These are phyloP conservation scores for Knoxia roxburghii DNA, from an alignment of 257 asterid genomes.

Conservation along the genomic window DNA sequence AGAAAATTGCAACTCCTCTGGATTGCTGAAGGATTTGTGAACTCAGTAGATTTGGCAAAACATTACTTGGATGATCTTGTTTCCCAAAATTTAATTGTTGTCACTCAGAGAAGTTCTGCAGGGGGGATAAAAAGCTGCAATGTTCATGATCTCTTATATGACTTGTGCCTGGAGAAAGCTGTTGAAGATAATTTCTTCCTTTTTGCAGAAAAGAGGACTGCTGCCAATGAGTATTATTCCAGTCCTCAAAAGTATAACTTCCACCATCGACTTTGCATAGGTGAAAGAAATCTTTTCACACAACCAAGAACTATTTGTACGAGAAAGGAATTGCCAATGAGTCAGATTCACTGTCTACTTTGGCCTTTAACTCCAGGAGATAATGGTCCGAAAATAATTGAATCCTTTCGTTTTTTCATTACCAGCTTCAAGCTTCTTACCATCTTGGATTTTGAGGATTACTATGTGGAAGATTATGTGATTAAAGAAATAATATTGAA, in stretches of 20 bases:
- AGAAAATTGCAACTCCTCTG: not conserved
- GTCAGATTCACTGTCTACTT: not conserved
- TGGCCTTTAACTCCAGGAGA: no score
- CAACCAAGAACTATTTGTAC: not conserved
- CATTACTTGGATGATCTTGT: not conserved
- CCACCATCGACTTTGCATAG: not conserved
- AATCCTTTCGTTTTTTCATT: not conserved
- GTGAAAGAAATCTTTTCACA: not conserved
- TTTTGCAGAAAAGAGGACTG: not conserved
- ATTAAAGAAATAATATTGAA: not conserved
- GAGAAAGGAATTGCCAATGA: not conserved
- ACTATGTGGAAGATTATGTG: not conserved
- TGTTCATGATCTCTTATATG: conserved; percentile 1
- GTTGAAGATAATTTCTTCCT: not conserved
- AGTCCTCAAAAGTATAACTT: not conserved
- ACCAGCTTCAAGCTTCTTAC: not conserved
- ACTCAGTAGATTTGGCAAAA: not conserved
- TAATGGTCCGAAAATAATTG: not conserved
- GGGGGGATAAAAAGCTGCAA: not conserved
- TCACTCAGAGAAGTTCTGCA: not conserved
- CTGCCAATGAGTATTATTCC: not conserved
- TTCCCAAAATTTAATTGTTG: not conserved
- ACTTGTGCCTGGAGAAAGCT: not conserved
- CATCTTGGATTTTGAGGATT: not conserved
- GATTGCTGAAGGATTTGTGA: not conserved